Evolutionary conservation across 768 basidiomycete genomes (phyloP).

Genomic region (Russula earlei): DNA sequence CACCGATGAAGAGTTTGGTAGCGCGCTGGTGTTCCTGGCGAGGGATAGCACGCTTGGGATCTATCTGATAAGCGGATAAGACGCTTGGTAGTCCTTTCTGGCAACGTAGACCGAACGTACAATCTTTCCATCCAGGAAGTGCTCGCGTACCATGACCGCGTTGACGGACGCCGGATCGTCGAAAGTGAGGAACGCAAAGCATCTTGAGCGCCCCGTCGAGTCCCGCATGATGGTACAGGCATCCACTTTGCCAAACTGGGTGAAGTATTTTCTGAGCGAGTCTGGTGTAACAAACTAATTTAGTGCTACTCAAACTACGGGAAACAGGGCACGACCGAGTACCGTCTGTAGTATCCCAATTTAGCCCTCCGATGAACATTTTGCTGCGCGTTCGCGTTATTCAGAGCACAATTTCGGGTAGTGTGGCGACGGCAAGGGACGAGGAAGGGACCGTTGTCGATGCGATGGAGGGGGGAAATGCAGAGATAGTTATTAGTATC

Average conservation of each 20-base stretch:
- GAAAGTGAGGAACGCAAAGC: conserved; percentile 96
- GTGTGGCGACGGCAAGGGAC: conserved; percentile 8
- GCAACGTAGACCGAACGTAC: conserved; percentile 37
- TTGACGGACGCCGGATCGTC: conserved; percentile 85
- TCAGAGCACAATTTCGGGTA: conserved; percentile 4
- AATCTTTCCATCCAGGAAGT: conserved; percentile 91
- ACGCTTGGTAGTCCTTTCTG: background rate
- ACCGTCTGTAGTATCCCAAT: conserved; percentile 99
- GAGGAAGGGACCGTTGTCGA: conserved; percentile 13
- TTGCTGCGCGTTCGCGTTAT: conserved; percentile 50
- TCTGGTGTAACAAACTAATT: conserved; percentile 37
- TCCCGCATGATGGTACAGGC: conserved; percentile 98
- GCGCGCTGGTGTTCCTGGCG: conserved; percentile 87
- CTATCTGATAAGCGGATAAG: conserved; percentile 52
- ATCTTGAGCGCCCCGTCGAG: conserved; percentile 81
- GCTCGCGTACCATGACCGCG: conserved; percentile 88
- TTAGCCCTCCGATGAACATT: conserved; percentile 98
- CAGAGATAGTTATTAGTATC: conserved; percentile 64
- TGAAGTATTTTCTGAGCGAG: conserved; percentile 72
- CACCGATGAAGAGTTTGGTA: conserved; percentile 92
- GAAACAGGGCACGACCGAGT: conserved; percentile 32
- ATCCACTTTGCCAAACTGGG: conserved; percentile 91
- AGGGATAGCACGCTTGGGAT: conserved; percentile 95
- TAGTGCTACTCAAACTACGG: conserved; percentile 31
- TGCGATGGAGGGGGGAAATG: conserved; percentile 33